These are phyloP conservation scores for Talaromyces sp. DNA, from an alignment of 2,329 filamentous ascomycete species.

Conservation along the genomic window DNA sequence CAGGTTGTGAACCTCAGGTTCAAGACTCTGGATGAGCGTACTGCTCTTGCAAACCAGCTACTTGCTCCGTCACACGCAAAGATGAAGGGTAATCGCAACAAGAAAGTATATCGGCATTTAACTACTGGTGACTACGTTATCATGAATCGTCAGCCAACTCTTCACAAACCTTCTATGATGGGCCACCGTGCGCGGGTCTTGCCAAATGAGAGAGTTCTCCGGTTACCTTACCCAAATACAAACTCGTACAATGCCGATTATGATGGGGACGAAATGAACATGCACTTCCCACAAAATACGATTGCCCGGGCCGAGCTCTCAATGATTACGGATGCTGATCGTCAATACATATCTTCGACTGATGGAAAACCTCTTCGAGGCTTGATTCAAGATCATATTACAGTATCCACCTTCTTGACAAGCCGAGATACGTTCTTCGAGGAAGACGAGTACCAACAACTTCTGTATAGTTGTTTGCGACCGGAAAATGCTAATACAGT, in stretches of 20 bases:
- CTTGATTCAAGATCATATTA: conserved; percentile 97
- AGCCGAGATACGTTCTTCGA: conserved; percentile 89
- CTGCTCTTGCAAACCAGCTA: conserved; percentile 86
- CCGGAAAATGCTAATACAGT: conserved; percentile 87
- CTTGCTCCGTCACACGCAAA: conserved; percentile 75
- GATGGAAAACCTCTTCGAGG: conserved; percentile 89
- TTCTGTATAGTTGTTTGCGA: conserved; percentile 84
- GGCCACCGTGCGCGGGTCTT: conserved; percentile 88
- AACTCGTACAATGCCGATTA: conserved; percentile 99
- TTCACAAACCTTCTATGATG: conserved; percentile 99
- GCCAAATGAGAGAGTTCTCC: conserved; percentile 91
- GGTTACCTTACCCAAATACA: conserved; percentile 99
- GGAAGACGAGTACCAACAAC: conserved; percentile 80
- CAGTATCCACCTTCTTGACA: conserved; percentile 85
- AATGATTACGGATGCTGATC: conserved; percentile 90
- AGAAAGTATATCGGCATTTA: conserved; percentile 94
- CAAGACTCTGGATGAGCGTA: conserved; percentile 81
- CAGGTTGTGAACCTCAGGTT: conserved; percentile 81
- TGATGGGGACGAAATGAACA: conserved; percentile 99
- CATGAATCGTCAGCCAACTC: conserved; percentile 97
- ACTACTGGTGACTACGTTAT: conserved; percentile 95
- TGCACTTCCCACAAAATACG: conserved; percentile 99
- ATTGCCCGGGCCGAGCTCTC: conserved; percentile 87
- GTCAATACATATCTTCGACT: conserved; percentile 92
- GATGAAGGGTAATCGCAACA: conserved; percentile 72